A percentile compares a stretch with the other conserved stretches of the same genome.
phyloP scores from a whole-genome alignment of 257 asterid genomes.

The Solanum chaucha region DNA sequence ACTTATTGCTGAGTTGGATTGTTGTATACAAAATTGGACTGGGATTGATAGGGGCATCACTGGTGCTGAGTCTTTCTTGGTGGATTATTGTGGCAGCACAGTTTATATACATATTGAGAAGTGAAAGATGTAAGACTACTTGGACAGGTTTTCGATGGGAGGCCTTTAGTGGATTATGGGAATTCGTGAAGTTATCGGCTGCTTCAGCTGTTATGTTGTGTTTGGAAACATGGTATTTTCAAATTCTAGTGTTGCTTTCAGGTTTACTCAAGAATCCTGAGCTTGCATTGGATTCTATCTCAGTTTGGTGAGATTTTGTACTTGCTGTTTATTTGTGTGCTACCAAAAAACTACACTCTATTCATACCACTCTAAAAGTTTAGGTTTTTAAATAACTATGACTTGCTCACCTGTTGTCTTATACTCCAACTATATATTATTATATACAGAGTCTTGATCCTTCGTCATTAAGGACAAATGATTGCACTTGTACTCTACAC shows the following conservation, averaged over 20 bases:
- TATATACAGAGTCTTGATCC: not conserved
- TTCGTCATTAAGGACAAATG: not conserved
- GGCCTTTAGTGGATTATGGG: constrained; percentile 22
- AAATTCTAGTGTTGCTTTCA: constrained; percentile 21
- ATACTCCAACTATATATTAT: not conserved
- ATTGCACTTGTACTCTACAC: not conserved
- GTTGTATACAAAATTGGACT: constrained; percentile 21
- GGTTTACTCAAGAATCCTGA: constrained; percentile 27
- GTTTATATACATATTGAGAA: constrained; percentile 18
- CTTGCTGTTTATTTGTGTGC: not conserved
- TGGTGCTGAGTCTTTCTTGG: constrained; percentile 26
- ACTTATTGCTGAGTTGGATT: constrained; percentile 20
- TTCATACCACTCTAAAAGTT: too few relatives aligned
- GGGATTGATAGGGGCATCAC: constrained; percentile 20
- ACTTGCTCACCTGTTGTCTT: not conserved
- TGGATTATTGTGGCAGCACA: constrained; percentile 25
- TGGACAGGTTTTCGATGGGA: constrained; percentile 21
- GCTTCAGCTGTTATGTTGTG: constrained; percentile 30
- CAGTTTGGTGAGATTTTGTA: constrained; percentile 12
- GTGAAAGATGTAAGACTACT: constrained; percentile 16
- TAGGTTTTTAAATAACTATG: not conserved
- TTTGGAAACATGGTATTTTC: constrained; percentile 34
- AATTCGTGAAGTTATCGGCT: constrained; percentile 19
- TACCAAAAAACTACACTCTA: not conserved
- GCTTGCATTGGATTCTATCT: constrained; percentile 25